These are phyloP conservation scores for Coprinellus micaceus DNA, from an alignment of 768 basidiomycete genomes.

Conservation along the genomic window DNA sequence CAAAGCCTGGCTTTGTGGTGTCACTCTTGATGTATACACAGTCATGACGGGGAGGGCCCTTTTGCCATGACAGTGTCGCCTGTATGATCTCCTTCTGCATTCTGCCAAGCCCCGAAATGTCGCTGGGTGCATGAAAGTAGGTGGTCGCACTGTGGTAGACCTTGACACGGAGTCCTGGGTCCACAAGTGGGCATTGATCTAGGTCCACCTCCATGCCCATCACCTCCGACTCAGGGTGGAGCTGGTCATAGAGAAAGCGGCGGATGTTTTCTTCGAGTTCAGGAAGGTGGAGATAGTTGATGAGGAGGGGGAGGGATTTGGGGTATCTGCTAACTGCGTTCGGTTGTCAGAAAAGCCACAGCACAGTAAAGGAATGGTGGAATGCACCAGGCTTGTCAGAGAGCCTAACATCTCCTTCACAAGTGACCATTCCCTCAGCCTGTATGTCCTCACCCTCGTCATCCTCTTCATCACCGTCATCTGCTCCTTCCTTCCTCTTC, in stretches of 20 bases:
- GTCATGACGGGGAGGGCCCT: slow-evolving; percentile 16
- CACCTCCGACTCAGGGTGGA: background rate
- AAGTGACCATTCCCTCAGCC: background rate
- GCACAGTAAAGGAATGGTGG: background rate
- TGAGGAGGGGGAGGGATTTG: background rate
- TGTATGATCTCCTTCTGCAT: slow-evolving; percentile 22
- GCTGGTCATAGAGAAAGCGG: background rate
- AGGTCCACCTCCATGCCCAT: background rate
- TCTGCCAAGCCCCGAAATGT: slow-evolving; percentile 15
- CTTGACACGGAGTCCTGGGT: background rate
- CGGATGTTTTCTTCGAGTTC: background rate
- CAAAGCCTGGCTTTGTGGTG: slow-evolving; percentile 14
- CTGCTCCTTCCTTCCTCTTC: too few relatives aligned
- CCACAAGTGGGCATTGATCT: background rate
- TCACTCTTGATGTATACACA: slow-evolving; percentile 17
- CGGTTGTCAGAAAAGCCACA: slow-evolving; percentile 6
- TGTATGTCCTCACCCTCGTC: background rate
- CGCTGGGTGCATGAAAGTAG: slow-evolving; percentile 14
- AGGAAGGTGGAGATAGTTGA: background rate
- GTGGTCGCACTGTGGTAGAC: slow-evolving; percentile 7
- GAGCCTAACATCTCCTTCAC: background rate
- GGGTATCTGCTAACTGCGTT: background rate
- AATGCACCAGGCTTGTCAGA: background rate
- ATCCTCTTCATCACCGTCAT: background rate
- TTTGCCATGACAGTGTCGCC: slow-evolving; percentile 19